Evolutionary conservation across 371 early-diverging fungal species (phyloP).

Genomic region (Mortierella sp.): DNA sequence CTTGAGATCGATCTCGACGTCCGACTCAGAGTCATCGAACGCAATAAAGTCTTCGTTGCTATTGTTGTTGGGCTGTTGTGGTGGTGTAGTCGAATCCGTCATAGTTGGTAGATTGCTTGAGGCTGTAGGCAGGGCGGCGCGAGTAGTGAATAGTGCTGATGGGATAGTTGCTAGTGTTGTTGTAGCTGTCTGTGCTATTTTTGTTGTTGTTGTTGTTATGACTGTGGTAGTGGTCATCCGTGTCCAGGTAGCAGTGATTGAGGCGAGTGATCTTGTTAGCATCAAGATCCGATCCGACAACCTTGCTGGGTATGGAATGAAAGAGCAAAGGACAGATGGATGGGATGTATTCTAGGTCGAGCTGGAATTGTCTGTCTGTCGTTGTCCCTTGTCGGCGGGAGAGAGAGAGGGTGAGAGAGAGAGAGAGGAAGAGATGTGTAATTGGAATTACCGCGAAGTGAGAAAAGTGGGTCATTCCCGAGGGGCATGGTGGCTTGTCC

Average conservation of each 20-base stretch:
- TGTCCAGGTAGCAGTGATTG: not conserved
- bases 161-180: not conserved
- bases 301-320: slow-evolving; percentile 1
- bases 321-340: not conserved
- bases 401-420: no score
- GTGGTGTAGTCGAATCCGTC: not conserved
- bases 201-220: not conserved
- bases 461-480: no score
- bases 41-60: slow-evolving; percentile 25
- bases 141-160: not conserved
- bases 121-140: not conserved
- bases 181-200: not conserved
- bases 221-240: not conserved
- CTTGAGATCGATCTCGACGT: slow-evolving; percentile 40
- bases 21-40: slow-evolving; percentile 30
- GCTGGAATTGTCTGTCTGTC: not conserved
- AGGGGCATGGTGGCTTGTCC: no score
- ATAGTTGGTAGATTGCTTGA: not conserved
- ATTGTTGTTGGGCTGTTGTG: not conserved
- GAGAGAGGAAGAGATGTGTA: no score
- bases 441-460: no score
- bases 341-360: not conserved
- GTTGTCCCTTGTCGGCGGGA: not conserved
- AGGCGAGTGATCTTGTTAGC: not conserved
- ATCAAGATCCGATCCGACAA: not conserved